Evolutionary conservation across 1,139 yeast genomes (phyloP).

Genomic region (Taiozyma sp.): DNA sequence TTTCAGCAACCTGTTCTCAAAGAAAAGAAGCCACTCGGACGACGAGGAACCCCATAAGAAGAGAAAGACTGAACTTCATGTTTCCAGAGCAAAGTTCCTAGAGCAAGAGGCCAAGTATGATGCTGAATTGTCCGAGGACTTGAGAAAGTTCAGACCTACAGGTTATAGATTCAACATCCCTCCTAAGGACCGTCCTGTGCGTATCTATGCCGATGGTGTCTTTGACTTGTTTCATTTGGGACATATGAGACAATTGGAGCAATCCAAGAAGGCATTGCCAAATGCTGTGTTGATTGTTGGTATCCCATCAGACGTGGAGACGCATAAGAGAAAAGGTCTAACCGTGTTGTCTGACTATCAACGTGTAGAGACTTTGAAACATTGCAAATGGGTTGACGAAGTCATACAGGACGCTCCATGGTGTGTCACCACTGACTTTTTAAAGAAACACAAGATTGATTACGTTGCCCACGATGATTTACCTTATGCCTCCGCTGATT

Average conservation of each 20-base stretch:
- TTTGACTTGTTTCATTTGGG: conserved; percentile 95
- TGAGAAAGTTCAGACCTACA: conserved; percentile 62
- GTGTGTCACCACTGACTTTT: conserved; percentile 83
- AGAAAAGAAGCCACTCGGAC: conserved; percentile 18
- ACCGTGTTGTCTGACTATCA: conserved; percentile 87
- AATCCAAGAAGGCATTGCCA: conserved; percentile 88
- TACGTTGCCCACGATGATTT: conserved; percentile 97
- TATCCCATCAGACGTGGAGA: conserved; percentile 81
- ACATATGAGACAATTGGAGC: conserved; percentile 96
- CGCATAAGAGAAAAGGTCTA: conserved; percentile 88
- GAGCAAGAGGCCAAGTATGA: conserved; percentile 51
- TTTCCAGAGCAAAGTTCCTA: conserved; percentile 29
- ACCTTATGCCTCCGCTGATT: conserved; percentile 84
- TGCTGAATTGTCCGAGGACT: conserved; percentile 54
- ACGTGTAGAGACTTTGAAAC: conserved; percentile 80
- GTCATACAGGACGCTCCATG: conserved; percentile 94
- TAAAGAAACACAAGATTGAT: conserved; percentile 75
- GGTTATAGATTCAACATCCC: conserved; percentile 76
- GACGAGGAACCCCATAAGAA: conserved; percentile 10
- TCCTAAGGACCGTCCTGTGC: conserved; percentile 77
- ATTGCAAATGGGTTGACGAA: conserved; percentile 97
- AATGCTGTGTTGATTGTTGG: conserved; percentile 87
- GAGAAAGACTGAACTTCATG: conserved; percentile 21
- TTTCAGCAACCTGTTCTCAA: conserved; percentile 17
- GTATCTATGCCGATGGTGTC: conserved; percentile 96